Base-by-base conservation (phyloP, 2,329 filamentous ascomycete species). In the Catunica adiposa region DNA sequence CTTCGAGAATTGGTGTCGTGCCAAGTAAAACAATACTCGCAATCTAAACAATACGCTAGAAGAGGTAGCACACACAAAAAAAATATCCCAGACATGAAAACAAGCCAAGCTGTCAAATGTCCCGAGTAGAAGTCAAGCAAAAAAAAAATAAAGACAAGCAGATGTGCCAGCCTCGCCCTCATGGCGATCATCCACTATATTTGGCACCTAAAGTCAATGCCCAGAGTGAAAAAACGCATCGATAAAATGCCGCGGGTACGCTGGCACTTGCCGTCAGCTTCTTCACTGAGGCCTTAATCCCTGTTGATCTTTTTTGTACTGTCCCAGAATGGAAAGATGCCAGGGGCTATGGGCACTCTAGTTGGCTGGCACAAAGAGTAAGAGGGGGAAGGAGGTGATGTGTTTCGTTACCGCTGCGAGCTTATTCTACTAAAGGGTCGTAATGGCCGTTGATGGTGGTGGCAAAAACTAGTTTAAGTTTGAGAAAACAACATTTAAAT, bases 251-350 rank as follows among this genome's bases (percentile, higher is more conserved):
- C 26, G n/a, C 48, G 26, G 26, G 6, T 17, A 23, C 22, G 20
- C 23, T 22, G 26, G 48, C 23, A 11, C 25, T 17, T n/a, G 8
- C 17, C n/a, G 48, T 15, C 15, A 22, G 48, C 31, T 15, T 17
- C 26, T 11, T 11, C 34, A 8, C 46, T 26, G n/a, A 9, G 9
- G 15, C 15, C 20, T 11, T 40, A n/a, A 44, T 44, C 52, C 38
- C 22, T 54, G 52, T 23, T 17, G 51, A 50, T 42, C 50, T 29
- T 29, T 51, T 50, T 51, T 31, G 22, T 44, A 37, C 11, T 52
- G 51, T 57, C 55, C 51, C 20, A 54, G 51, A 57, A 57, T 54
- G 55, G 51, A 53, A 54, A 48, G 22, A 11, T 2, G 26, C 11
- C 3, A 44, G 9, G 9, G 31, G 46, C 23, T 23, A n/a, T 34